Conservation (phyloP, 1,284 basidiomycete genomes). For the Cryptococcus sp. region DNA sequence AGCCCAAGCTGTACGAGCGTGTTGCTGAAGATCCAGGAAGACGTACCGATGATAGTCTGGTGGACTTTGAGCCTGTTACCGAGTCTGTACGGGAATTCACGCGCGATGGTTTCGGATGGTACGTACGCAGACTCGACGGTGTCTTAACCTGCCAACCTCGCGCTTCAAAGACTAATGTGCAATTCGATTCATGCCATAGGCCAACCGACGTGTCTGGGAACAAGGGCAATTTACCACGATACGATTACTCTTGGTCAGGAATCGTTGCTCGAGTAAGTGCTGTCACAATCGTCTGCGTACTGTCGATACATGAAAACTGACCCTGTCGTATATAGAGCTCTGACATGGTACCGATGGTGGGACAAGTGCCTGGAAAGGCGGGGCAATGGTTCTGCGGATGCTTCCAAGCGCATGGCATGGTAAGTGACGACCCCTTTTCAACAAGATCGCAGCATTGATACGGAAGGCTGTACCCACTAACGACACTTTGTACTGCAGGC, state of each 20-base stretch:
- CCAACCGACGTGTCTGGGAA: not conserved
- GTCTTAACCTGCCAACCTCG: too few species aligned
- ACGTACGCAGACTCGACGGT: not conserved
- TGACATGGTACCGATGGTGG: constrained; percentile 23
- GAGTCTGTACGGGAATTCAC: constrained; percentile 2
- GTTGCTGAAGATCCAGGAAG: constrained; percentile 4
- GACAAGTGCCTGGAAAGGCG: constrained; percentile 31
- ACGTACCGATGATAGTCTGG: constrained; percentile 16
- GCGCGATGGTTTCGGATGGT: constrained; percentile 9
- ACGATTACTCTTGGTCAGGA: constrained; percentile 33
- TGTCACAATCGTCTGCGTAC: not conserved
- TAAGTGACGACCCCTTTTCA: constrained; percentile 4
- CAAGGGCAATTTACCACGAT: constrained; percentile 10
- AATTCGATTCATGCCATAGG: not conserved
- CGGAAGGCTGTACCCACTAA: not conserved
- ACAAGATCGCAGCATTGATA: too few species aligned
- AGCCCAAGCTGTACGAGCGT: constrained; percentile 16
- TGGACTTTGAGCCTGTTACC: constrained; percentile 18
- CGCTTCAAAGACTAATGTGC: too few species aligned
- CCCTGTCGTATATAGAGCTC: constrained; percentile 20
- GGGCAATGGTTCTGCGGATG: constrained; percentile 37
- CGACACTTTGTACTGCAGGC: constrained; percentile 8
- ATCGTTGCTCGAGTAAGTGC: constrained; percentile 30
- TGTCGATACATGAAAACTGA: not conserved
- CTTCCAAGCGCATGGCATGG: constrained; percentile 40